These are phyloP conservation scores for Debaryomyces fabryi DNA, from an alignment of 1,139 yeast species.

Conservation along the genomic window DNA sequence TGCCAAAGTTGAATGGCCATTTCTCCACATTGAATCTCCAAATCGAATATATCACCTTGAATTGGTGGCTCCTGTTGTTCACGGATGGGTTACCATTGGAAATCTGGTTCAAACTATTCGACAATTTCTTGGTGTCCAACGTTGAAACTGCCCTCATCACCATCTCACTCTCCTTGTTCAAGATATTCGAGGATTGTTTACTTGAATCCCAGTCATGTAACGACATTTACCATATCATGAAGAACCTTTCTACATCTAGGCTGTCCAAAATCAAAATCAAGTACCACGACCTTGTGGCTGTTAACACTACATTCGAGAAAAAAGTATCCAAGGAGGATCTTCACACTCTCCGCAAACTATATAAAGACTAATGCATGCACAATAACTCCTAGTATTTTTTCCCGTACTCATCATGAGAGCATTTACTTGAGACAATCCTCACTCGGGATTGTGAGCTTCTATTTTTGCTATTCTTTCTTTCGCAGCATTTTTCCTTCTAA, in stretches of 20 bases:
- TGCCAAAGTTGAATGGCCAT: slow-evolving; percentile 47
- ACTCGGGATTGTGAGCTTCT: not conserved
- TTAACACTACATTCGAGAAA: slow-evolving; percentile 14
- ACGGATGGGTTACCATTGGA: slow-evolving; percentile 56
- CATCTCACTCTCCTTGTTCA: slow-evolving; percentile 43
- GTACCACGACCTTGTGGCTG: slow-evolving; percentile 17
- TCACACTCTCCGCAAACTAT: slow-evolving; percentile 1
- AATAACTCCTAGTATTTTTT: no score
- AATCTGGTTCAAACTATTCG: slow-evolving; percentile 55
- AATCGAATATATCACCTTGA: slow-evolving; percentile 54
- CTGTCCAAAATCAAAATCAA: slow-evolving; percentile 16
- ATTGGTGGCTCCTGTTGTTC: slow-evolving; percentile 62
- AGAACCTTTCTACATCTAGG: slow-evolving; percentile 30
- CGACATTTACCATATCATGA: slow-evolving; percentile 47
- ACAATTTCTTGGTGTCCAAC: slow-evolving; percentile 37
- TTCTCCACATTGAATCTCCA: slow-evolving; percentile 43
- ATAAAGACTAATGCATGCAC: not conserved
- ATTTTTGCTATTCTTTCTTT: not conserved
- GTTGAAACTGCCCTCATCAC: slow-evolving; percentile 14
- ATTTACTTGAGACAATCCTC: not conserved
- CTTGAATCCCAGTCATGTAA: slow-evolving; percentile 32
- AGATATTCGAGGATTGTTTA: slow-evolving; percentile 39
- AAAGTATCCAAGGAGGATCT: slow-evolving; percentile 14
- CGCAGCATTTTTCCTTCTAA: not conserved
- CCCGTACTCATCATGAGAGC: no score